These are phyloP conservation scores for Trichoderma breve DNA, from an alignment of 2,329 filamentous ascomycete species.

Conservation along the genomic window DNA sequence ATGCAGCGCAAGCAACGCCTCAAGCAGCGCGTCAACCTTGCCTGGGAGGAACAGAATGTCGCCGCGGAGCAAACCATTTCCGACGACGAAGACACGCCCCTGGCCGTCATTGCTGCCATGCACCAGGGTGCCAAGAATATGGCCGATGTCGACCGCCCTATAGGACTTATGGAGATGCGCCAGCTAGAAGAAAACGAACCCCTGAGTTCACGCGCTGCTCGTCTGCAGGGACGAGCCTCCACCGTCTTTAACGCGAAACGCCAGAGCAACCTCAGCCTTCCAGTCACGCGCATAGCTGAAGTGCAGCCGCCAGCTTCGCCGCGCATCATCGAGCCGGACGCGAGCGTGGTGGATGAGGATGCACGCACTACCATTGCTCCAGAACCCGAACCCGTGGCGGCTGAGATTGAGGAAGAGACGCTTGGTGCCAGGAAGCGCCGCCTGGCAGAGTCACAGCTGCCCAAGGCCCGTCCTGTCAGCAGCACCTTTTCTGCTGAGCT, in stretches of 20 bases:
- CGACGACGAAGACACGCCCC: slow-evolving; percentile 81
- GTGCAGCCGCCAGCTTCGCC: slow-evolving; percentile 25
- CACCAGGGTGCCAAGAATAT: slow-evolving; percentile 51
- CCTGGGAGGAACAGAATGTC: slow-evolving; percentile 74
- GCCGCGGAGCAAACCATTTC: slow-evolving; percentile 45
- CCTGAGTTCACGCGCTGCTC: slow-evolving; percentile 70
- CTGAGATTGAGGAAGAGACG: slow-evolving; percentile 60
- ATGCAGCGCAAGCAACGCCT: slow-evolving; percentile 73
- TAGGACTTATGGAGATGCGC: slow-evolving; percentile 75
- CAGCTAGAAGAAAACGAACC: slow-evolving; percentile 93
- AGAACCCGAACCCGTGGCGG: background rate
- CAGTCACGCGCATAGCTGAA: slow-evolving; percentile 11
- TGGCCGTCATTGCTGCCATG: slow-evolving; percentile 72
- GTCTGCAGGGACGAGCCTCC: slow-evolving; percentile 64
- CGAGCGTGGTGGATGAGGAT: background rate
- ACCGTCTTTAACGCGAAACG: slow-evolving; percentile 40
- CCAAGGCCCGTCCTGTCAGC: slow-evolving; percentile 58
- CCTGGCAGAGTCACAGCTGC: slow-evolving; percentile 53
- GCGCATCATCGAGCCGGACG: slow-evolving; percentile 32
- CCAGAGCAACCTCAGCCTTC: slow-evolving; percentile 41
- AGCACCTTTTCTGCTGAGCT: slow-evolving; percentile 67
- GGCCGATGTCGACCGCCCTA: slow-evolving; percentile 59
- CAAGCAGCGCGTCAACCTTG: slow-evolving; percentile 75
- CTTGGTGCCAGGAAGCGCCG: slow-evolving; percentile 64
- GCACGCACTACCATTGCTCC: background rate